These are phyloP conservation scores for Pilobolus umbonatus DNA, from an alignment of 192 early-diverging fungal species.

Conservation along the genomic window DNA sequence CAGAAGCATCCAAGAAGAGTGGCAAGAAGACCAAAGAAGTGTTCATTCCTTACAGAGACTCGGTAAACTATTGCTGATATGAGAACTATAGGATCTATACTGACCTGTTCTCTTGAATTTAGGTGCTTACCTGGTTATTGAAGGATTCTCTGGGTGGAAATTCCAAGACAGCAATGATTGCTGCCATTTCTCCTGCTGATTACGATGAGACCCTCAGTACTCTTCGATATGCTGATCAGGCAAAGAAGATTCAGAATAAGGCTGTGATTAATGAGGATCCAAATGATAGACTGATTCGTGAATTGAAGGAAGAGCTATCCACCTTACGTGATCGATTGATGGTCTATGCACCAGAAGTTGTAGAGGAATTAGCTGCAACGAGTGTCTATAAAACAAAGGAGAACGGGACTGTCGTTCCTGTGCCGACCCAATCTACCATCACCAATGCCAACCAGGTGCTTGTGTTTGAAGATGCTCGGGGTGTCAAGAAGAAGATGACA, in stretches of 20 bases:
- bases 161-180: conserved; percentile 79
- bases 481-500: conserved; percentile 40
- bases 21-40: conserved; percentile 42
- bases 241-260: conserved; percentile 87
- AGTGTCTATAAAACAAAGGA: conserved; percentile 11
- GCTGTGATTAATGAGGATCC: conserved; percentile 90
- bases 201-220: conserved; percentile 80
- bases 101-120: conserved; percentile 48
- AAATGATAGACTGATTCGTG: conserved; percentile 69
- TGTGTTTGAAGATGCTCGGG: conserved; percentile 39
- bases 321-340: conserved; percentile 56
- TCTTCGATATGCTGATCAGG: conserved; percentile 85
- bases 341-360: conserved; percentile 35
- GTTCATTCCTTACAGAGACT: conserved; percentile 90
- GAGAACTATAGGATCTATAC: not conserved
- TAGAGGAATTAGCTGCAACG: conserved; percentile 17
- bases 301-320: conserved; percentile 78
- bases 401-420: not conserved
- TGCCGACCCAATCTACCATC: conserved; percentile 3
- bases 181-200: conserved; percentile 70
- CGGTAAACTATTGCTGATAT: no score
- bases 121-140: conserved; percentile 56
- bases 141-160: conserved; percentile 84
- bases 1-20: conserved; percentile 24
- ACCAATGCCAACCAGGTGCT: conserved; percentile 26